These are phyloP conservation scores for Penicillium egyptiacum DNA, from an alignment of 495 filamentous ascomycete species.

Conservation along the genomic window DNA sequence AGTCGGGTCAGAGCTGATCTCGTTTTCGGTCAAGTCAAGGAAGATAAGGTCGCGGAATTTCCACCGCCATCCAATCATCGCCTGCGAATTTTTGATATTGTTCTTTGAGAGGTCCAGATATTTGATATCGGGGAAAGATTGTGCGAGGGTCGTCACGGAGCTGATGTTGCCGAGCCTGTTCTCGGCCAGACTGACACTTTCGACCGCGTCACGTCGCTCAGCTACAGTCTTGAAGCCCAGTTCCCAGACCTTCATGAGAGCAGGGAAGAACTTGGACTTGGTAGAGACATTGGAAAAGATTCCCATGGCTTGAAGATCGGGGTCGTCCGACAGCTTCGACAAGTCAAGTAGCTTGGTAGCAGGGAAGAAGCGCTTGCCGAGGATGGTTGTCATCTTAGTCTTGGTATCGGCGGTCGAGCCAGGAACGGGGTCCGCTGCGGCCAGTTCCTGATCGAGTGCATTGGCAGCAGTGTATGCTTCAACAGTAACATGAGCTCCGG, in stretches of 20 bases:
- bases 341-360: conserved; percentile 75
- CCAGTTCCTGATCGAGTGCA: conserved; percentile 27
- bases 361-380: conserved; percentile 70
- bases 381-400: conserved; percentile 52
- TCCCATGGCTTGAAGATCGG: conserved; percentile 64
- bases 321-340: conserved; percentile 68
- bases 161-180: conserved; percentile 71
- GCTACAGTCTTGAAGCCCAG: conserved; percentile 63
- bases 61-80: conserved; percentile 66
- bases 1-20: conserved; percentile 60
- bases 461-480: conserved; percentile 34
- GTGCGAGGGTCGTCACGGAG: conserved; percentile 68
- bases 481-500: conserved; percentile 59
- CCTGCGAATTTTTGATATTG: conserved; percentile 59
- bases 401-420: conserved; percentile 47
- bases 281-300: conserved; percentile 69
- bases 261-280: conserved; percentile 87
- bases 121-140: conserved; percentile 76
- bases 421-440: conserved; percentile 25
- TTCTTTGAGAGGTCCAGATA: conserved; percentile 85
- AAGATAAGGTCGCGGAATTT: conserved; percentile 77
- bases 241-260: conserved; percentile 78
- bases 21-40: conserved; percentile 73
- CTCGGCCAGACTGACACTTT: conserved; percentile 72
- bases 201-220: conserved; percentile 68